Conservation (phyloP, 495 filamentous ascomycete genomes). For the Aspergillus taichungensis region DNA sequence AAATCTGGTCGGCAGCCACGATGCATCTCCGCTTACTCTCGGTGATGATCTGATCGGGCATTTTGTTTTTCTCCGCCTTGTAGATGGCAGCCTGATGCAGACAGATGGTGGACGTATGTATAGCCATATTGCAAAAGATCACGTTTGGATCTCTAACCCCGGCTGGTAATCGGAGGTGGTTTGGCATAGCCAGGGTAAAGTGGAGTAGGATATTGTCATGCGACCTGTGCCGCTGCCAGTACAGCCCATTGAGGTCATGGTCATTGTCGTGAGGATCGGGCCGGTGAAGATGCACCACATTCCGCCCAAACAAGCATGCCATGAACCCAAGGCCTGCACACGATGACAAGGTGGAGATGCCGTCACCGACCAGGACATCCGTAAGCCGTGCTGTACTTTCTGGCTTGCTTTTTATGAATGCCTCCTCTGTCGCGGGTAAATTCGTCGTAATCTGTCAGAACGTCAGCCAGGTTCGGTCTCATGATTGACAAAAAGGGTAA, state of each 20-base stretch:
- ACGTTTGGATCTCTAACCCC: conserved; percentile 76
- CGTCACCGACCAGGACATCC: conserved; percentile 64
- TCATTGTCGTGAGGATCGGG: conserved; percentile 76
- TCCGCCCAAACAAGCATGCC: conserved; percentile 87
- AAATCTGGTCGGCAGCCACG: conserved; percentile 86
- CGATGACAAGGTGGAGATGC: conserved; percentile 61
- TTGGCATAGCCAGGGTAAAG: conserved; percentile 73
- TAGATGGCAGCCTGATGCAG: conserved; percentile 96
- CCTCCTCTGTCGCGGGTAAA: conserved; percentile 75
- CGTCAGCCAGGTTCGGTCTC: conserved; percentile 4
- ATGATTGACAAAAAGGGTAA: neutral
- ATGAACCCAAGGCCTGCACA: conserved; percentile 78
- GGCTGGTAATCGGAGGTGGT: conserved; percentile 69
- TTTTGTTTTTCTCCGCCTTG: conserved; percentile 84
- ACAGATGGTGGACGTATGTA: conserved; percentile 94
- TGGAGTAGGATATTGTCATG: conserved; percentile 88
- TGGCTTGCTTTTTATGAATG: conserved; percentile 72
- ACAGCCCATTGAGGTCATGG: conserved; percentile 83
- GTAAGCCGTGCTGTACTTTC: conserved; percentile 58
- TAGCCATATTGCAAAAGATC: conserved; percentile 92
- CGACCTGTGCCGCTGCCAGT: conserved; percentile 87
- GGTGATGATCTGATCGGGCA: conserved; percentile 65
- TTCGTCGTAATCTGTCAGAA: conserved; percentile 62
- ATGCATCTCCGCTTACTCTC: conserved; percentile 93
- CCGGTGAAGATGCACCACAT: conserved; percentile 87